phyloP scores from a whole-genome alignment of 352 stramenopile species.

The Plasmopara halstedii region DNA sequence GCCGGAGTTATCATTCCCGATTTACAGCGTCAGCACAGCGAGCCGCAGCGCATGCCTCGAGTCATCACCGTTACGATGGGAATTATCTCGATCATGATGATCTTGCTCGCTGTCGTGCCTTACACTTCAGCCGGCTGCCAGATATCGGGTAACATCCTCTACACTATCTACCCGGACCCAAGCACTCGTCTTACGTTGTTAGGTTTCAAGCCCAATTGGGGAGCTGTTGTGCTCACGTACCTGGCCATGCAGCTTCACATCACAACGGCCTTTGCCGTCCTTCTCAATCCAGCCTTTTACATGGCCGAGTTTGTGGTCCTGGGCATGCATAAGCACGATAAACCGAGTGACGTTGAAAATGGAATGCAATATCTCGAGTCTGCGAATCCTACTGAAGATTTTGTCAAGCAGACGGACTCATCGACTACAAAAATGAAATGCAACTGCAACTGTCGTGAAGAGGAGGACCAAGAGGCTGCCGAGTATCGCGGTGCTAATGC shows the following conservation, averaged over 20 bases:
- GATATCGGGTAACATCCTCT: constrained; percentile 62
- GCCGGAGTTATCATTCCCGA: constrained; percentile 57
- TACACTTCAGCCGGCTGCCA: constrained; percentile 41
- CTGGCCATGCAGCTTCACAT: constrained; percentile 56
- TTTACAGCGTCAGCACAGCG: constrained; percentile 51
- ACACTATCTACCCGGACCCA: constrained; percentile 45
- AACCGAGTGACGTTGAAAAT: constrained; percentile 14
- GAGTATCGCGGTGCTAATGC: constrained; percentile 24
- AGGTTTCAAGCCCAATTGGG: constrained; percentile 37
- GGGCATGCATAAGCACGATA: constrained; percentile 39
- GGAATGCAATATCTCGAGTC: constrained; percentile 21
- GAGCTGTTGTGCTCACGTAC: constrained; percentile 37
- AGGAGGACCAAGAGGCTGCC: constrained; percentile 22
- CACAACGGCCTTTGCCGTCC: constrained; percentile 37
- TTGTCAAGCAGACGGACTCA: constrained; percentile 12
- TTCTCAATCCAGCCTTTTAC: constrained; percentile 39
- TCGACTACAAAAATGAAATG: constrained; percentile 21
- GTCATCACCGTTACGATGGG: constrained; percentile 46
- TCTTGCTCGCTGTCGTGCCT: constrained; percentile 38
- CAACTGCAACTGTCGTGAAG: constrained; percentile 32
- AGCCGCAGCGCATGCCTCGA: constrained; percentile 52
- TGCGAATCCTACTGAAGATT: constrained; percentile 14
- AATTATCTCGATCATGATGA: constrained; percentile 45
- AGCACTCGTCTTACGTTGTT: constrained; percentile 22
- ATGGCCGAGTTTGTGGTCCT: constrained; percentile 36